These are phyloP conservation scores for Penicillium chermesinum DNA, from an alignment of 495 filamentous ascomycete genomes.

Conservation along the genomic window DNA sequence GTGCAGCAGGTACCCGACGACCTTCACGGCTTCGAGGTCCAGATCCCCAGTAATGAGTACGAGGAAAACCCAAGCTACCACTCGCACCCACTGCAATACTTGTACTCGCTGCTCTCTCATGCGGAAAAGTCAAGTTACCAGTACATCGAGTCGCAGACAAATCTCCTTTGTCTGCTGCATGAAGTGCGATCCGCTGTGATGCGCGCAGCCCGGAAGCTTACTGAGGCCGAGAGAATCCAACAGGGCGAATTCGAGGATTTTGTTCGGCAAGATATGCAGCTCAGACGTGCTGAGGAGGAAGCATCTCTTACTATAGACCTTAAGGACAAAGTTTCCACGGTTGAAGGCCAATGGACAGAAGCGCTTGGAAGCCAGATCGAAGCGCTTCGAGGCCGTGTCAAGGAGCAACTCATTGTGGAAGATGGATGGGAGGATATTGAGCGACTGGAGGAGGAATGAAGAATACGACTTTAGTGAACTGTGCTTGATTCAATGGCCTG, in stretches of 20 bases:
- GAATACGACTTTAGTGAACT: too few relatives aligned
- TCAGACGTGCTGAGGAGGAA: slow-evolving; percentile 60
- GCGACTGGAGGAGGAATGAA: slow-evolving; percentile 35
- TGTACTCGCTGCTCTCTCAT: slow-evolving; percentile 75
- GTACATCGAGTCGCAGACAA: slow-evolving; percentile 92
- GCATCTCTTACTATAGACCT: slow-evolving; percentile 71
- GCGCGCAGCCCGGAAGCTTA: slow-evolving; percentile 48
- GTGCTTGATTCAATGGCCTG: too few relatives aligned
- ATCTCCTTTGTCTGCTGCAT: slow-evolving; percentile 87
- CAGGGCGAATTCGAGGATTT: slow-evolving; percentile 49
- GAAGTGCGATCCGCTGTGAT: slow-evolving; percentile 82
- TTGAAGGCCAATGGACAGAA: slow-evolving; percentile 83
- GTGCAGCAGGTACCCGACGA: slow-evolving; percentile 68
- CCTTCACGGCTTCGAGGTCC: slow-evolving; percentile 55
- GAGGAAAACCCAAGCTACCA: slow-evolving; percentile 80
- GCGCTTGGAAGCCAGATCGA: slow-evolving; percentile 58
- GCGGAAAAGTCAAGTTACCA: slow-evolving; percentile 89
- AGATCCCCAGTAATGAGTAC: slow-evolving; percentile 70
- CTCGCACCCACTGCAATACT: slow-evolving; percentile 77
- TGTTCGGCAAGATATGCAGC: slow-evolving; percentile 52
- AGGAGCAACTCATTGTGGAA: slow-evolving; percentile 58
- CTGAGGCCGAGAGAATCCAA: slow-evolving; percentile 53
- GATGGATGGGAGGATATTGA: slow-evolving; percentile 71
- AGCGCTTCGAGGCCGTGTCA: slow-evolving; percentile 51
- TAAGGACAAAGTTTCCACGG: slow-evolving; percentile 82